Conservation (phyloP, 371 early-diverging fungal genomes). For the Syncephalastrum sp. region DNA sequence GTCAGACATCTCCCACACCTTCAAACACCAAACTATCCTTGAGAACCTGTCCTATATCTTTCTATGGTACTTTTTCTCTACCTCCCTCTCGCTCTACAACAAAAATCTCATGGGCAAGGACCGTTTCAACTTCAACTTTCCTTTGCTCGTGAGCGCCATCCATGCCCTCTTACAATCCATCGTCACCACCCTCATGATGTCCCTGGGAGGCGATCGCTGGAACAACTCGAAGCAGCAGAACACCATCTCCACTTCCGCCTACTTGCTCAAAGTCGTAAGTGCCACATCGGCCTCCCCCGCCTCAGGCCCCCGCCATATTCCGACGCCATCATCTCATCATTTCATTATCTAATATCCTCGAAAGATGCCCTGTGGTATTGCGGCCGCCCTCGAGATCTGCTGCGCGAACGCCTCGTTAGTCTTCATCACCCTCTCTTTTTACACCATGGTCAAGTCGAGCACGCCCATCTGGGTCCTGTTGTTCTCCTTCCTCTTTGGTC, state of each 20-base stretch:
- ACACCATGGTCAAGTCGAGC: constrained; percentile 95
- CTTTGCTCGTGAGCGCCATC: constrained; percentile 75
- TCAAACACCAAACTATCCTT: constrained; percentile 18
- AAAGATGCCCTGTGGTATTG: constrained; percentile 81
- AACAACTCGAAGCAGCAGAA: constrained; percentile 28
- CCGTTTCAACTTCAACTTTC: constrained; percentile 75
- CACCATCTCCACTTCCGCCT: constrained; percentile 40
- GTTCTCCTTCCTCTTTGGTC: constrained; percentile 86
- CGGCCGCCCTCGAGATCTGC: constrained; percentile 89
- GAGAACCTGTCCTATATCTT: constrained; percentile 49
- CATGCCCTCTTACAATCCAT: constrained; percentile 65
- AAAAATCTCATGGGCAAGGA: constrained; percentile 72
- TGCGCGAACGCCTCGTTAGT: constrained; percentile 84
- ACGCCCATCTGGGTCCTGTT: constrained; percentile 86
- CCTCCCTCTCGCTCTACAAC: constrained; percentile 82
- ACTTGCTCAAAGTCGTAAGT: constrained; percentile 55
- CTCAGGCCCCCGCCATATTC: no score
- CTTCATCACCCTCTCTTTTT: constrained; percentile 85
- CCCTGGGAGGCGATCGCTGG: constrained; percentile 37
- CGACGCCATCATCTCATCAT: neutral
- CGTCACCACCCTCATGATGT: constrained; percentile 54
- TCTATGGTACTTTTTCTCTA: constrained; percentile 71
- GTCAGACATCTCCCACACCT: constrained; percentile 14
- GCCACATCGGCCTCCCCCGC: neutral
- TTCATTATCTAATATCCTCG: constrained; percentile 11